Conservation (phyloP, 805 yeast genomes). For the Nakazawaea wyomingensis region DNA sequence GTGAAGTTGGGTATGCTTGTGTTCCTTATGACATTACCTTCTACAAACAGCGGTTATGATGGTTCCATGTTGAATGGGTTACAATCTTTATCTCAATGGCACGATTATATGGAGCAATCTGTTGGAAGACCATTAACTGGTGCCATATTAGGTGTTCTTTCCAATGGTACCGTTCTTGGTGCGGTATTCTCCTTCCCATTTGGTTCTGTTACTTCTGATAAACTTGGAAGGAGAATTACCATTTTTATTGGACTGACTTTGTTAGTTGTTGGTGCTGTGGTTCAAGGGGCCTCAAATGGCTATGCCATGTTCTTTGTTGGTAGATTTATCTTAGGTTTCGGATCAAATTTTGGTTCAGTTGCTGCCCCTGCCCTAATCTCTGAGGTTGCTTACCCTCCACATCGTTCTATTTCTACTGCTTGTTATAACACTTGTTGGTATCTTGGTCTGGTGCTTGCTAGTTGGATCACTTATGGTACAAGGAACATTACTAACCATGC, state of each 20-base stretch:
- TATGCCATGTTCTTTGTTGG: conserved; percentile 33
- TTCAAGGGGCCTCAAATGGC: conserved; percentile 41
- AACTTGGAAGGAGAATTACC: conserved; percentile 40
- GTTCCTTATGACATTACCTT: conserved; percentile 35
- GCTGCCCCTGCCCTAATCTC: conserved; percentile 44
- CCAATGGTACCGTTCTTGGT: conserved; percentile 35
- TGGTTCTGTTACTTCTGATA: conserved; percentile 28
- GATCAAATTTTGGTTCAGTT: conserved; percentile 35
- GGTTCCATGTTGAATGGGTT: conserved; percentile 43
- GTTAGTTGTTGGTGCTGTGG: conserved; percentile 49
- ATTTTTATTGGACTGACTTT: conserved; percentile 46
- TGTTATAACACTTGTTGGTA: conserved; percentile 37
- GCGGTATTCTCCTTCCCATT: conserved; percentile 22
- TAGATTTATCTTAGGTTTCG: conserved; percentile 46
- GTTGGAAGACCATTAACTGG: conserved; percentile 16
- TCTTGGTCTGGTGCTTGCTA: conserved; percentile 40
- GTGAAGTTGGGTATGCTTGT: conserved; percentile 28
- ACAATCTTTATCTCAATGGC: conserved; percentile 36
- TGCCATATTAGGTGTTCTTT: conserved; percentile 29
- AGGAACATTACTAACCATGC: conserved; percentile 26
- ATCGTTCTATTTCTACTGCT: conserved; percentile 36
- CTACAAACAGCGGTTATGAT: conserved; percentile 45
- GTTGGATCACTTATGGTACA: conserved; percentile 42
- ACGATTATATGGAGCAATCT: conserved; percentile 27
- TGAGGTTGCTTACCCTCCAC: conserved; percentile 45